Evolutionary conservation across 345 rosid species (phyloP), one percentile per base, ranked within the genome.

Genomic region (Moricandia moricandioides): DNA sequence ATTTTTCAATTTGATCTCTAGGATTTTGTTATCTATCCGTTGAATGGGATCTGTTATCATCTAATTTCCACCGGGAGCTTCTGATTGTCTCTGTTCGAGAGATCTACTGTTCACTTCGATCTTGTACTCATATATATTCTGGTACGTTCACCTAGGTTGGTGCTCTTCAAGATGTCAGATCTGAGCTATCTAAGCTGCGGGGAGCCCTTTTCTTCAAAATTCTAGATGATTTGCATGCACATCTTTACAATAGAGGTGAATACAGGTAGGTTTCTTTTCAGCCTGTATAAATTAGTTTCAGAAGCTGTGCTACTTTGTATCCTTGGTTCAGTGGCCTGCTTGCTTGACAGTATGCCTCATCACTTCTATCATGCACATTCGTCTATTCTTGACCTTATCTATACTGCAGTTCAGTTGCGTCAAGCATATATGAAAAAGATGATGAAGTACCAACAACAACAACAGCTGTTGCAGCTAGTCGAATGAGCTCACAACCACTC

Each of bases 141-240:
- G 76, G 78, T 67, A 60, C 33, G 54, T 27, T 77, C 51, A 65
- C 71, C 65, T 79, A 95, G 99, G 99, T 95, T 78, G 98, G 99
- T 65, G 96, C 98, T 74, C 97, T 95, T 84, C 99, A 92, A 91
- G 99, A 95, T 81, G 88, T 95, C 62, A 86, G 97, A 82, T 90
- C 98, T 79, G 99, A 92, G 87, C 83, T 95, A 76, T 79, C 88
- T 70, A 92, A 95, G 83, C 79, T 95, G 85, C 85, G 92, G 39
- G 98, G 98, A 71, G 85, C 84, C 71, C 81, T 92, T 35, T 95
- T 95, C 82, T 92, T 84, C 76, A 89, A 88, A 84, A 74, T 95
- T 77, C 78, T 95, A 83, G 99, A 95, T 83, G 99, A 95, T 78
- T 85, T 95, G 88, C 99, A 92, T 84, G 85, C 86, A 3, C 99